Conservation (phyloP, 2,329 filamentous ascomycete species). For the Penicillium oxalicum region DNA sequence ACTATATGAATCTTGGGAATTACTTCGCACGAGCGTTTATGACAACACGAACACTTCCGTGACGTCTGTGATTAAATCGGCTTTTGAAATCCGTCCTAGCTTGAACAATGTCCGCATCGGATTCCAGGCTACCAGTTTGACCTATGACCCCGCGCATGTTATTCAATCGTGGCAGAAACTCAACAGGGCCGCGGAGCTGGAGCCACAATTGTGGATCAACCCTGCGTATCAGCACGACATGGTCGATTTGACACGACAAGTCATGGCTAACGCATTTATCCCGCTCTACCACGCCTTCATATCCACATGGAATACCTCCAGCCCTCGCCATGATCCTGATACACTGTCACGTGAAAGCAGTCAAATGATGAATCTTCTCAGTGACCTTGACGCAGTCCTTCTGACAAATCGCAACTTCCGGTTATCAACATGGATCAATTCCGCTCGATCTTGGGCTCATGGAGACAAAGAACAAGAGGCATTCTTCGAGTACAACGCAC, state of each 20-base stretch:
- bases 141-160: conserved; percentile 38
- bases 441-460: conserved; percentile 32
- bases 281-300: conserved; percentile 22
- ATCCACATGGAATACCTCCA: conserved; percentile 26
- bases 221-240: conserved; percentile 44
- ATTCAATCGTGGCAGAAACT: conserved; percentile 38
- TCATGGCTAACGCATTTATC: conserved; percentile 44
- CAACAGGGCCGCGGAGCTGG: conserved; percentile 29
- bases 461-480: conserved; percentile 21
- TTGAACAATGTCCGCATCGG: conserved; percentile 38
- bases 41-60: conserved; percentile 45
- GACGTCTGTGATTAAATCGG: conserved; percentile 42
- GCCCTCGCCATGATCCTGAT: conserved; percentile 8
- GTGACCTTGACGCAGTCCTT: conserved; percentile 40
- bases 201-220: conserved; percentile 36
- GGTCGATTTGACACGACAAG: conserved; percentile 47
- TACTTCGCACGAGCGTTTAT: conserved; percentile 42
- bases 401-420: conserved; percentile 39
- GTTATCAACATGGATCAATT: conserved; percentile 39
- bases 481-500: conserved; percentile 44
- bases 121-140: conserved; percentile 31
- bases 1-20: conserved; percentile 45
- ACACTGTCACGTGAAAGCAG: conserved; percentile 23
- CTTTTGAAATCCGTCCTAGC: conserved; percentile 43
- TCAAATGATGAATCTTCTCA: conserved; percentile 32